A percentile compares a stretch with the other conserved stretches of the same genome.
Evolutionary conservation across 1,284 basidiomycete genomes (phyloP).

Genomic region (Tilletia walkeri): DNA sequence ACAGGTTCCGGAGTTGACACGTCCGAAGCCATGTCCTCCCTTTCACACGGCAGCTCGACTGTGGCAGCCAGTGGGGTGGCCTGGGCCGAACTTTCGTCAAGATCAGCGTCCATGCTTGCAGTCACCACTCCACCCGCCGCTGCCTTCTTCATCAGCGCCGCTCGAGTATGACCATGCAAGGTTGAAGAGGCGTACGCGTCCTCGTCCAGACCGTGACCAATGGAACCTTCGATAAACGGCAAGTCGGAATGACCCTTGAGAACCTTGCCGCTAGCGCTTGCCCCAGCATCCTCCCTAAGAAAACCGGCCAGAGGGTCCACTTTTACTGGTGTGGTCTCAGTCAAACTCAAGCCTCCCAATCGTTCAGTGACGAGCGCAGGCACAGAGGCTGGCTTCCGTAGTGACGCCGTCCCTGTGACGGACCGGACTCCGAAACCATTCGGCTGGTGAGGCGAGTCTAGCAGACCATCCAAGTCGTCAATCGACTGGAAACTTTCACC

Average conservation of each 20-base stretch:
- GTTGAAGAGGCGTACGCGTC: conserved; percentile 5
- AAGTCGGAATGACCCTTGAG: too few relatives aligned
- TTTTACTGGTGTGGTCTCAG: conserved; percentile 9
- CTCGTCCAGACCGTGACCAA: not conserved
- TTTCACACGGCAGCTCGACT: too few relatives aligned
- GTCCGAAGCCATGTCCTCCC: too few relatives aligned
- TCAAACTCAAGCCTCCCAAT: not conserved
- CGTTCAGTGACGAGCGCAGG: conserved; percentile 10
- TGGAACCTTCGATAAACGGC: not conserved
- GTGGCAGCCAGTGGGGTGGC: too few relatives aligned
- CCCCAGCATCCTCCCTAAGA: too few relatives aligned
- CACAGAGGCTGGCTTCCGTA: conserved; percentile 2
- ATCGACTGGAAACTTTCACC: conserved; percentile 14
- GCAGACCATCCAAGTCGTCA: conserved; percentile 10
- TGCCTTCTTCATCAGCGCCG: too few relatives aligned
- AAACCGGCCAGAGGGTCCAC: too few relatives aligned
- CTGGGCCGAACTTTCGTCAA: too few relatives aligned
- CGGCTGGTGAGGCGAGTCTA: not conserved
- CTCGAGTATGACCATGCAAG: conserved; percentile 1
- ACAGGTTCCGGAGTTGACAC: too few relatives aligned
- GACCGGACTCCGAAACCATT: conserved; percentile 6
- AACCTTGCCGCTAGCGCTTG: too few relatives aligned
- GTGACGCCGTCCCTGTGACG: conserved; percentile 3
- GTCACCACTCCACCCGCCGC: too few relatives aligned
- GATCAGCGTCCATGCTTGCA: too few relatives aligned